phyloP scores from a whole-genome alignment of 2,329 filamentous ascomycete genomes.

The Escovopsis sp. region DNA sequence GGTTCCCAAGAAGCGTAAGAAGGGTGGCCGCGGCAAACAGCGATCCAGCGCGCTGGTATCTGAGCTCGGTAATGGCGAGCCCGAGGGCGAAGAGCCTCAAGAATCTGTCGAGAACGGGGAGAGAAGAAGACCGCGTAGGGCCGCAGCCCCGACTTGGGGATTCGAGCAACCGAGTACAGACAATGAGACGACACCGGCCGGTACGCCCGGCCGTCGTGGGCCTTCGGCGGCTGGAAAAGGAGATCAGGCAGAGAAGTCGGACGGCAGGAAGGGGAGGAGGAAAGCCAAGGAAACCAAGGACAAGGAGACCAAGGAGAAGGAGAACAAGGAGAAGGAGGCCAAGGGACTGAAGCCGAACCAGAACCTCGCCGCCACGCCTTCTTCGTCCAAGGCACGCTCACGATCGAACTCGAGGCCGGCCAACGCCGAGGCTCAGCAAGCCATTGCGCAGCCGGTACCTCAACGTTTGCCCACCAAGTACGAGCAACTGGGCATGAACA shows the following conservation, averaged over 20 bases:
- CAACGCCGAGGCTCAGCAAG: constrained; percentile 25
- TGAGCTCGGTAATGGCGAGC: constrained; percentile 45
- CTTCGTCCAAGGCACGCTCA: constrained; percentile 31
- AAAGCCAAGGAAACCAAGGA: constrained; percentile 27
- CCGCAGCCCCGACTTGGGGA: constrained; percentile 57
- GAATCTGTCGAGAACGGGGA: constrained; percentile 45
- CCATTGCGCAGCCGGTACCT: constrained; percentile 21
- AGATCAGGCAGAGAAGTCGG: constrained; percentile 30
- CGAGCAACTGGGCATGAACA: constrained; percentile 24
- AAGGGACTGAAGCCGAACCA: constrained; percentile 26
- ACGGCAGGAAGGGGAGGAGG: constrained; percentile 22
- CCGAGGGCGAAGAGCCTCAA: constrained; percentile 38
- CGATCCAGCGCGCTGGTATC: constrained; percentile 50
- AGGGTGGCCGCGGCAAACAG: constrained; percentile 40
- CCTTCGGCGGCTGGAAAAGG: constrained; percentile 22
- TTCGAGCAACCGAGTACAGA: constrained; percentile 45
- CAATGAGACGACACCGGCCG: constrained; percentile 42
- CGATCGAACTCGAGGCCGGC: constrained; percentile 38
- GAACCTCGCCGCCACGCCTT: constrained; percentile 27
- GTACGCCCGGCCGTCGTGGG: constrained; percentile 41
- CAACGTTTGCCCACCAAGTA: constrained; percentile 27
- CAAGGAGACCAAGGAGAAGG: constrained; percentile 10
- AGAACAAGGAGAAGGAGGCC: constrained; percentile 7
- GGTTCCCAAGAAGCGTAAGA: constrained; percentile 43
- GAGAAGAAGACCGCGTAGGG: constrained; percentile 43